Evolutionary conservation across 805 yeast species (phyloP), one percentile per base, ranked within the genome.

Genomic region (Kodamaea kakaduensis): DNA sequence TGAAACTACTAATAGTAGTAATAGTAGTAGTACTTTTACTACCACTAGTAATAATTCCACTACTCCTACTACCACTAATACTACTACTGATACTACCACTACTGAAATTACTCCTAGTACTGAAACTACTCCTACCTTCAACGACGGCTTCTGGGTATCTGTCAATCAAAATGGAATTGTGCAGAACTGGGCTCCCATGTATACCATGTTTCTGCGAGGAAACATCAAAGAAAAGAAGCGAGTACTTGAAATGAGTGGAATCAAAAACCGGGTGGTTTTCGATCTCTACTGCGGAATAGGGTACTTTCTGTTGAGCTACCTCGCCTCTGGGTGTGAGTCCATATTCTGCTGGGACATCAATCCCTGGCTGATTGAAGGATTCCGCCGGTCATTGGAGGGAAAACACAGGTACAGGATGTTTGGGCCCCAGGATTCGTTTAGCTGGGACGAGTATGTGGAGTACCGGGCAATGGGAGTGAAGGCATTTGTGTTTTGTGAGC

Each of bases 231-330:
- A 86, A 50, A 86, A 86, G 54, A 70, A 76, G 9, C 57, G 96
- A 14, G 68, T 86, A 0, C 51, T 84, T 25, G 64, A 65, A 13
- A 75, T 62, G 39, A 28, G 37, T 1, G 50, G 61, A 18, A 54
- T 78, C 1, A 34, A 46, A 7, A 64, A 56, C 9, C 61, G 65
- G 0, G 68, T 64, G 15, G 75, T 82, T 0, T 64, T 83, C 3
- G 96, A 86, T 51, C 48, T 87, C 27, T 86, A 86, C 53, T 78
- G 84, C 19, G 96, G 96, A 0, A 87, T 86, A 32, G 96, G 96
- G 3, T 86, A 86, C 56, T 86, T 86, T 54, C 73, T 88, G 5
- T 59, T 87, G 17, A 69, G 84, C 30, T 86, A 87, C 49, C 60
- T 83, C 29, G 64, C 62, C 31, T 61, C 67, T 18, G 69, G 71